Base-by-base conservation (phyloP, 1,284 basidiomycete genomes). In the Cryptococcus hybrid region DNA sequence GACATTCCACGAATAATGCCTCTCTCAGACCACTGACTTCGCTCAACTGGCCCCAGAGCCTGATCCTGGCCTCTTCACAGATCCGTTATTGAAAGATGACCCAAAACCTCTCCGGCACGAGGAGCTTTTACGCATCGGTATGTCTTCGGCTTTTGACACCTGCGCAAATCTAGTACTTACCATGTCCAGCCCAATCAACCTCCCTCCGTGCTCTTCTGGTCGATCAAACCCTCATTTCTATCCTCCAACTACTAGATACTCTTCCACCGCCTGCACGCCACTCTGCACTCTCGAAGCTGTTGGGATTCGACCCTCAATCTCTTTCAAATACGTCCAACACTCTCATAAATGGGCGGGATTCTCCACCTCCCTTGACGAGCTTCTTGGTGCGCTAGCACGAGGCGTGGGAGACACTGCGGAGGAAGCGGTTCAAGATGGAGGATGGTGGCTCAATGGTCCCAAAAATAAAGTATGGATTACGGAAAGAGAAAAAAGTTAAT, bases 31-130 rank as follows among this genome's bases (percentile, higher is more conserved):
- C 67, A 1, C 60, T 78, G 30, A 71, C 74, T 1, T 56, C 66
- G 3, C 64, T 78, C 36, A 57, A 62, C 5, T 78, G 73, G 74
- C 76, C 76, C 74, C 74, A 3, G 74, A 76, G 57, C 73, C 76
- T 4, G 73, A 76, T 49, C 50, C 65, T 6, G 61, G 59, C 13
- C 59, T 76, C 43, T 74, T 75, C 55, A 68, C 64, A 1, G 73
- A 78, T 63, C 75, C 74, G 1, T 52, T 78, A 43, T 65, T 61
- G 42, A 63, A 68, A 39, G 74, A 78, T 42, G 73, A 77, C 54
- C 74, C 76, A 0, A 78, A 78, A 48, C 76, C 75, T 0, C 61
- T 78, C 5, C 63, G 71, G 0, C 61, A 63, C 2, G 66, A 70
- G 30, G 73, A 78, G 62, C 67, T 78, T 1, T 58, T 76, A 47